Percentiles rank a stretch among this genome's conserved stretches.
Conservation (phyloP, 164 flowering plant species). For the Annona squamosa region DNA sequence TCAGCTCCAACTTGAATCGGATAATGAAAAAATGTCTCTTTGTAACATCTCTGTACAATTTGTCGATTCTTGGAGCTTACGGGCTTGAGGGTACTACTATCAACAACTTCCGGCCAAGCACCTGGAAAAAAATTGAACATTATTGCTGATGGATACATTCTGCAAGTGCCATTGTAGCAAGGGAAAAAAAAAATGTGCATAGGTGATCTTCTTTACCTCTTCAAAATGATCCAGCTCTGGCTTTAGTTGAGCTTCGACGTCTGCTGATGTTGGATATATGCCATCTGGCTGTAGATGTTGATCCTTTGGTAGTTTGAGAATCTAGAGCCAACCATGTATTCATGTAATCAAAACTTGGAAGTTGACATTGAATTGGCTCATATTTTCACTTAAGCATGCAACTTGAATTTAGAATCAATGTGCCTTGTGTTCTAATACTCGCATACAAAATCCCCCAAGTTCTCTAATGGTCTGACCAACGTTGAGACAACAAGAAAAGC, state of each 20-base stretch:
- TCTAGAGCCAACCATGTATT: slow-evolving; percentile 21
- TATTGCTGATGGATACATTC: background rate
- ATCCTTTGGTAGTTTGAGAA: slow-evolving; percentile 16
- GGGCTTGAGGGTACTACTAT: slow-evolving; percentile 13
- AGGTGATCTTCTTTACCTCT: slow-evolving; percentile 20
- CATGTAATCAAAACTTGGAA: background rate
- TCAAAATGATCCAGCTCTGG: slow-evolving; percentile 41
- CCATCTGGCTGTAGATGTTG: slow-evolving; percentile 6
- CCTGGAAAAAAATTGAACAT: slow-evolving; percentile 20
- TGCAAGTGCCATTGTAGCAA: background rate
- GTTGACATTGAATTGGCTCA: background rate
- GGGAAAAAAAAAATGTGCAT: background rate
- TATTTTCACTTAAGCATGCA: background rate
- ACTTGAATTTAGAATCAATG: background rate
- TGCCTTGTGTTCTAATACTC: too few relatives aligned
- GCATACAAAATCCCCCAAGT: too few relatives aligned
- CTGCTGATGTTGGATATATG: slow-evolving; percentile 14
- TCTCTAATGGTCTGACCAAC: too few relatives aligned
- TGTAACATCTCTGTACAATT: slow-evolving; percentile 2
- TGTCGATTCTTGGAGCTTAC: slow-evolving; percentile 5
- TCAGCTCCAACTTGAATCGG: too few relatives aligned
- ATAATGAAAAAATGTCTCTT: background rate
- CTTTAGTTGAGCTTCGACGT: slow-evolving; percentile 21
- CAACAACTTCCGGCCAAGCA: slow-evolving; percentile 22
- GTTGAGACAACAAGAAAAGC: too few relatives aligned